phyloP scores from a whole-genome alignment of 1,284 basidiomycete species.

The Pisolithus thermaeus region DNA sequence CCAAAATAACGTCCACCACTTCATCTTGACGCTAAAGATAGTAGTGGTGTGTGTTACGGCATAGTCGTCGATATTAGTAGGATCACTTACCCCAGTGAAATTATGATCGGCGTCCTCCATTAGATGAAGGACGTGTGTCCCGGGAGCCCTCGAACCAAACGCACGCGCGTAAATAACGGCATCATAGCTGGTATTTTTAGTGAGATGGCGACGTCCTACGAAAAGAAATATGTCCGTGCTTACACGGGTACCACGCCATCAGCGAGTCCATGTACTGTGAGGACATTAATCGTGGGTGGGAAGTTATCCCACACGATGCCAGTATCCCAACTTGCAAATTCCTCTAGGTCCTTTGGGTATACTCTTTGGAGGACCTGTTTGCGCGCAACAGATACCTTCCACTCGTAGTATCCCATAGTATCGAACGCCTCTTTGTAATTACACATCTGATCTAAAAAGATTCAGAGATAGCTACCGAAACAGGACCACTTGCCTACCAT shows the following conservation, averaged over 20 bases:
- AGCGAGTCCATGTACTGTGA: constrained; percentile 63
- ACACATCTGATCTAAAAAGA: constrained; percentile 24
- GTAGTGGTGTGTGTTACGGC: constrained; percentile 2
- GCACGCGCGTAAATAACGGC: constrained; percentile 61
- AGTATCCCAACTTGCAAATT: constrained; percentile 57
- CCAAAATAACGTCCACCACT: constrained; percentile 53
- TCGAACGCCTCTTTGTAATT: constrained; percentile 44
- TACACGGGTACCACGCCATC: constrained; percentile 65
- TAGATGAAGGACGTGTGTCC: constrained; percentile 61
- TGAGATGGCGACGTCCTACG: constrained; percentile 2
- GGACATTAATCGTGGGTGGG: constrained; percentile 51
- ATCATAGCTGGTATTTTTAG: constrained; percentile 49
- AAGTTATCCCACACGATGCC: constrained; percentile 60
- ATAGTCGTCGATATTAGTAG: background rate
- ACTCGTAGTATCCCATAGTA: constrained; percentile 51
- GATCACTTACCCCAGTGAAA: constrained; percentile 46
- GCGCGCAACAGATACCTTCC: constrained; percentile 57
- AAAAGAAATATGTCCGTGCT: constrained; percentile 21
- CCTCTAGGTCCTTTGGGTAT: constrained; percentile 50
- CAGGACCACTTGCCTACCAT: constrained; percentile 31
- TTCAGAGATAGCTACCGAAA: background rate
- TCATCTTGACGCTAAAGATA: constrained; percentile 45
- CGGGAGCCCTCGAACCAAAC: constrained; percentile 49
- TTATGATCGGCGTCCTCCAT: constrained; percentile 73
- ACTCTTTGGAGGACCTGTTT: constrained; percentile 47